Percentiles rank a stretch among this genome's conserved stretches.
Evolutionary conservation across 345 rosid species (phyloP).

Genomic region (Lagerstroemia speciosa): DNA sequence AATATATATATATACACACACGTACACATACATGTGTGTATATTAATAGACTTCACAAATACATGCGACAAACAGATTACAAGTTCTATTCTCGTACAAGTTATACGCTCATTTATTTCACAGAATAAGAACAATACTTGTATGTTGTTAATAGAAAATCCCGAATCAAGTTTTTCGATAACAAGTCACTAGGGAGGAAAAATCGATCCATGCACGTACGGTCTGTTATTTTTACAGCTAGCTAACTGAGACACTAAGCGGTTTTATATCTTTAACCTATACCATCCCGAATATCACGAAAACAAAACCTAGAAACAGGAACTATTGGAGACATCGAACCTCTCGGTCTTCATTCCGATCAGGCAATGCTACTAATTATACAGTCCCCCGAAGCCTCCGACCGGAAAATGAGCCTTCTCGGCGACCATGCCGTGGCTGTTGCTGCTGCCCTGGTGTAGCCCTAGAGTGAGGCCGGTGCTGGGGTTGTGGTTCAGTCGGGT

Average conservation of each 20-base stretch:
- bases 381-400: constrained; percentile 59
- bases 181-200: background rate
- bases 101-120: too few relatives aligned
- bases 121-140: background rate
- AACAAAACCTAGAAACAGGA: background rate
- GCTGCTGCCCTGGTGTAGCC: constrained; percentile 73
- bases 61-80: too few relatives aligned
- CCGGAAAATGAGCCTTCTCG: constrained; percentile 45
- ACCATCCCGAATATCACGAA: background rate
- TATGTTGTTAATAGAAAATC: background rate
- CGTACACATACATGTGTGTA: too few relatives aligned
- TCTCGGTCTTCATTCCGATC: background rate
- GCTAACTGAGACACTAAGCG: background rate
- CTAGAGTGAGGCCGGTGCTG: constrained; percentile 44
- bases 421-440: constrained; percentile 26
- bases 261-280: background rate
- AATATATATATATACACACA: too few relatives aligned
- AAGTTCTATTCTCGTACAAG: too few relatives aligned
- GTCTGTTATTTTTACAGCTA: background rate
- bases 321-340: background rate
- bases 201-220: background rate
- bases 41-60: too few relatives aligned
- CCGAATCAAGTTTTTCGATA: background rate
- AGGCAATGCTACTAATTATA: background rate
- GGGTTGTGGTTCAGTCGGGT: background rate